Evolutionary conservation across 2,329 filamentous ascomycete species (phyloP).

Genomic region (Purpureocillium takamizusanense): DNA sequence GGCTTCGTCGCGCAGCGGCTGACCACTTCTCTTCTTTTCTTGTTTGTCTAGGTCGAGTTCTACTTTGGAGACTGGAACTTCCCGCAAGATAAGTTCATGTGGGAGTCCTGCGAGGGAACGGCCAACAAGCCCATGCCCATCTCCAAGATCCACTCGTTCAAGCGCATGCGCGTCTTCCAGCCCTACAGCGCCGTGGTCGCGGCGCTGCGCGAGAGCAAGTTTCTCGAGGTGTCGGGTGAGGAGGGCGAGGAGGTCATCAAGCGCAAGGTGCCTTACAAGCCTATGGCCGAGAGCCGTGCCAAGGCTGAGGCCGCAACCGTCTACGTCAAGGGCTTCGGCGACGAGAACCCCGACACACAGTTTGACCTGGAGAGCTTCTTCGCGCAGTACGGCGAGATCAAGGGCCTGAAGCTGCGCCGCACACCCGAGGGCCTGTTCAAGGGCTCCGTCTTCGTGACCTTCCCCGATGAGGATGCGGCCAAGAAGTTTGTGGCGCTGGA

Average conservation of each 20-base stretch:
- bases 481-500: slow-evolving; percentile 74
- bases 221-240: slow-evolving; percentile 65
- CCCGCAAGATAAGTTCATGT: slow-evolving; percentile 79
- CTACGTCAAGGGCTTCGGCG: slow-evolving; percentile 91
- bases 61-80: slow-evolving; percentile 94
- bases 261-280: slow-evolving; percentile 65
- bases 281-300: slow-evolving; percentile 48
- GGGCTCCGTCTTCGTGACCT: slow-evolving; percentile 94
- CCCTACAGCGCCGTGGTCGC: slow-evolving; percentile 75
- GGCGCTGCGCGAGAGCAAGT: slow-evolving; percentile 68
- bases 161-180: slow-evolving; percentile 93
- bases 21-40: neutral
- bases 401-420: slow-evolving; percentile 80
- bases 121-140: slow-evolving; percentile 77
- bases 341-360: slow-evolving; percentile 75
- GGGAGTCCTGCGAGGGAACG: slow-evolving; percentile 65
- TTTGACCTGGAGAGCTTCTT: slow-evolving; percentile 95
- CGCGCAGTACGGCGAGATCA: slow-evolving; percentile 66
- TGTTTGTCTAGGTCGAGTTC: slow-evolving; percentile 87
- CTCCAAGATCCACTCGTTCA: slow-evolving; percentile 74
- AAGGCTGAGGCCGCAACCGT: slow-evolving; percentile 65
- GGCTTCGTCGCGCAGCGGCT: too few relatives aligned
- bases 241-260: slow-evolving; percentile 63
- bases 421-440: slow-evolving; percentile 70
- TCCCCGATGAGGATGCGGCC: slow-evolving; percentile 67